These are phyloP conservation scores for Sutorius eximius DNA, from an alignment of 1,284 basidiomycete genomes.

Conservation along the genomic window DNA sequence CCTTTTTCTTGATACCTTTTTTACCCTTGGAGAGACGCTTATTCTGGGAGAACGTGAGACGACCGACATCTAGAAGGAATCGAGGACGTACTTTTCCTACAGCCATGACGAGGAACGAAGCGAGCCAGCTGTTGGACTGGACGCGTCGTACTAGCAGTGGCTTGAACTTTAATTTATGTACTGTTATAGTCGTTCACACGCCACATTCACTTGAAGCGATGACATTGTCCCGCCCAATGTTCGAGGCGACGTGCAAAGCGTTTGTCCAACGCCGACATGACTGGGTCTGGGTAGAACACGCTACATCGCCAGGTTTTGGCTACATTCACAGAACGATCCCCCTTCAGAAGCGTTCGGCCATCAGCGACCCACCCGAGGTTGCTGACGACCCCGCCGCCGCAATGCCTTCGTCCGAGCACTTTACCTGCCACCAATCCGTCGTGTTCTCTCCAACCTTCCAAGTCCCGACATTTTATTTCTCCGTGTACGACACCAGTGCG, in stretches of 20 bases:
- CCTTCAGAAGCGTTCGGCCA: slow-evolving; percentile 5
- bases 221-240: slow-evolving; percentile 49
- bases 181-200: slow-evolving; percentile 54
- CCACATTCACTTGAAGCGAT: slow-evolving; percentile 35
- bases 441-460: slow-evolving; percentile 72
- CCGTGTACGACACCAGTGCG: slow-evolving; percentile 63
- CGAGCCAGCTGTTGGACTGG: slow-evolving; percentile 52
- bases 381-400: slow-evolving; percentile 31
- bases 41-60: slow-evolving; percentile 52
- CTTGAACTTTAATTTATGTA: slow-evolving; percentile 43
- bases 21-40: slow-evolving; percentile 99
- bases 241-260: slow-evolving; percentile 60
- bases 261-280: slow-evolving; percentile 43
- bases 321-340: slow-evolving; percentile 45
- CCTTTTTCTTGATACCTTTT: slow-evolving; percentile 99
- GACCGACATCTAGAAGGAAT: neutral
- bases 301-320: slow-evolving; percentile 46
- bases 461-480: slow-evolving; percentile 80
- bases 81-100: slow-evolving; percentile 78
- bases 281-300: slow-evolving; percentile 60
- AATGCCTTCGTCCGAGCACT: slow-evolving; percentile 16
- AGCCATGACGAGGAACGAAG: slow-evolving; percentile 68
- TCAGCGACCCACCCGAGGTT: slow-evolving; percentile 27
- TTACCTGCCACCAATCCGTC: slow-evolving; percentile 60
- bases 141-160: slow-evolving; percentile 32